phyloP scores from a whole-genome alignment of 805 yeast genomes.

The Candida takata region DNA sequence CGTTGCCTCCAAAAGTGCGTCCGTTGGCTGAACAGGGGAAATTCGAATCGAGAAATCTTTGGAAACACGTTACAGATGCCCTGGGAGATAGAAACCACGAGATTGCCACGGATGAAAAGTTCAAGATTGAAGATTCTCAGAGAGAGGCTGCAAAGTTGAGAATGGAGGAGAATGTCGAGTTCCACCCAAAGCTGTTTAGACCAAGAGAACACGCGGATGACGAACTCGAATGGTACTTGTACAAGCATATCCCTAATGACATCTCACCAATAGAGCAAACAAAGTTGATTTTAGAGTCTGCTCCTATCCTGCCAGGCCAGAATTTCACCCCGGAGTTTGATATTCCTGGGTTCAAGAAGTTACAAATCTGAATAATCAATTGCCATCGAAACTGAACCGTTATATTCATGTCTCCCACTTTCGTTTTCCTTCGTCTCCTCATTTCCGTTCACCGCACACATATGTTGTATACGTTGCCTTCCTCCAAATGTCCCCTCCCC shows the following conservation, averaged over 20 bases:
- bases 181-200: slow-evolving; percentile 73
- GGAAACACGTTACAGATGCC: slow-evolving; percentile 80
- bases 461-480: not conserved
- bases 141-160: slow-evolving; percentile 68
- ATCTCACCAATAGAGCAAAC: slow-evolving; percentile 47
- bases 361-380: no score
- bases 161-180: slow-evolving; percentile 69
- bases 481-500: no score
- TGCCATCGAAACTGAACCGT: no score
- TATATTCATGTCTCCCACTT: no score
- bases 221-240: slow-evolving; percentile 58
- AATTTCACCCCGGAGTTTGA: slow-evolving; percentile 54
- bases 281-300: slow-evolving; percentile 51
- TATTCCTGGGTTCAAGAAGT: slow-evolving; percentile 60
- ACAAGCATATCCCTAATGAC: slow-evolving; percentile 52
- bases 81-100: slow-evolving; percentile 73
- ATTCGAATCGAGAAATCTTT: slow-evolving; percentile 72
- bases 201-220: slow-evolving; percentile 30
- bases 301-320: slow-evolving; percentile 84
- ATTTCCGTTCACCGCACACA: not conserved
- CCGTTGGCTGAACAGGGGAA: slow-evolving; percentile 75
- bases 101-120: slow-evolving; percentile 84
- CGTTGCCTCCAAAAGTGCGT: slow-evolving; percentile 62
- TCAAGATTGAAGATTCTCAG: slow-evolving; percentile 80
- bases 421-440: not conserved